Evolutionary conservation across 495 filamentous ascomycete species (phyloP).

Genomic region (Annulohypoxylon moriforme): DNA sequence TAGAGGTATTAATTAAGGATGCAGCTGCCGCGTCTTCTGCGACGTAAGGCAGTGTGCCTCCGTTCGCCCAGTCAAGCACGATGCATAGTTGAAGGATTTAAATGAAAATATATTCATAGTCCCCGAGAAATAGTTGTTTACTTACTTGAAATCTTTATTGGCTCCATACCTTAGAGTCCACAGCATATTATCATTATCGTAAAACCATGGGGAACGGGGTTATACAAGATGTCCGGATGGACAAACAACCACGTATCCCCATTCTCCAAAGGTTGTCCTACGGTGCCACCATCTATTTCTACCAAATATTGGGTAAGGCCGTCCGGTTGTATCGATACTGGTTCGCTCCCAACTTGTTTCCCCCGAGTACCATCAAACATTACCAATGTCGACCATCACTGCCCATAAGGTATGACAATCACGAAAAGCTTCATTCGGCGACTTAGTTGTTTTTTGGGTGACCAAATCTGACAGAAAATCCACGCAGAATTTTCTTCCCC

Average conservation of each 20-base stretch:
- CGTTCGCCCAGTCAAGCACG: neutral
- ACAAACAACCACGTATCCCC: slow-evolving; percentile 23
- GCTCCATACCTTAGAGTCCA: neutral
- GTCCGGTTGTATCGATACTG: slow-evolving; percentile 36
- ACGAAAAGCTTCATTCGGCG: neutral
- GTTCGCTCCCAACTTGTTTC: slow-evolving; percentile 36
- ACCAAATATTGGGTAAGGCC: slow-evolving; percentile 2
- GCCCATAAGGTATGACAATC: slow-evolving; percentile 48
- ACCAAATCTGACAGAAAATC: slow-evolving; percentile 1
- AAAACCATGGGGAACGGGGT: slow-evolving; percentile 13
- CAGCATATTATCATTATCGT: too few species aligned
- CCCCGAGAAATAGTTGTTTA: neutral
- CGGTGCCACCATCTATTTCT: slow-evolving; percentile 12
- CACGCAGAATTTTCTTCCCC: slow-evolving; percentile 52
- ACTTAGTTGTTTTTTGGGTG: too few species aligned
- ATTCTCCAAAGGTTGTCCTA: slow-evolving; percentile 15
- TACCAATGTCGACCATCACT: slow-evolving; percentile 49
- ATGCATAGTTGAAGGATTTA: neutral
- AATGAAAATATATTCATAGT: neutral
- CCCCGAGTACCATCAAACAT: slow-evolving; percentile 47
- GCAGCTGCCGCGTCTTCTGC: slow-evolving; percentile 15
- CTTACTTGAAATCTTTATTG: neutral
- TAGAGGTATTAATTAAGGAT: neutral
- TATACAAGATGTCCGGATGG: slow-evolving; percentile 6
- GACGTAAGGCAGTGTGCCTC: slow-evolving; percentile 16